These are phyloP conservation scores for Sarocladium oryzae DNA, from an alignment of 2,329 filamentous ascomycete species.

Conservation along the genomic window DNA sequence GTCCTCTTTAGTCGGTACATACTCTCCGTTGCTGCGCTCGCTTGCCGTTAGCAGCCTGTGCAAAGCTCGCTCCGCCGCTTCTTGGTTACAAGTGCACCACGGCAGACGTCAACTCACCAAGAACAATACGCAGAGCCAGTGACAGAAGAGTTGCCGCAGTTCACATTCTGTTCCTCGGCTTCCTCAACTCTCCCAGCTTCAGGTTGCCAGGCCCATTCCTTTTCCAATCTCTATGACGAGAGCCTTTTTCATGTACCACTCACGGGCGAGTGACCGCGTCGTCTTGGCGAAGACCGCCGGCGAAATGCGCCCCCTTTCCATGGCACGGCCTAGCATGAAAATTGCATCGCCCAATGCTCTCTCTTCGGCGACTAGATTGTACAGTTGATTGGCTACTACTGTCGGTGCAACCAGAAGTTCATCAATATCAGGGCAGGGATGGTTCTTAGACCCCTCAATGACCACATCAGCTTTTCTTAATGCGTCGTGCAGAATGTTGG, in stretches of 20 bases:
- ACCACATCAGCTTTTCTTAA: conserved; percentile 73
- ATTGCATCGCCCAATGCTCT: conserved; percentile 79
- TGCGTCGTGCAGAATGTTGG: conserved; percentile 68
- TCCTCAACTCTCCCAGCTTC: conserved; percentile 1
- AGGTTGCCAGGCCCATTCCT: conserved; percentile 59
- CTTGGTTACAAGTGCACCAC: too few relatives aligned
- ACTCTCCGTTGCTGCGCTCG: too few relatives aligned
- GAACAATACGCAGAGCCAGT: conserved; percentile 16
- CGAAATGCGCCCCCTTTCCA: conserved; percentile 65
- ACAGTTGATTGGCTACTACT: conserved; percentile 87
- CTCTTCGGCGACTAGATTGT: conserved; percentile 83
- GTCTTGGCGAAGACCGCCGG: conserved; percentile 73
- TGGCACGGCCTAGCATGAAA: conserved; percentile 69
- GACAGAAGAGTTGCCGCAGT: conserved; percentile 10
- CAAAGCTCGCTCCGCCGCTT: too few relatives aligned
- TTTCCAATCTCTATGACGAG: conserved; percentile 69
- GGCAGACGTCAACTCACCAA: neutral
- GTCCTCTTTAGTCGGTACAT: too few relatives aligned
- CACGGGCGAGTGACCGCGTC: conserved; percentile 66
- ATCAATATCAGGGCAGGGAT: conserved; percentile 72
- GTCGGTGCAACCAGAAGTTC: conserved; percentile 90
- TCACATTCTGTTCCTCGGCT: neutral
- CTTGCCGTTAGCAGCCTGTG: too few relatives aligned
- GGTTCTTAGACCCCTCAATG: conserved; percentile 63
- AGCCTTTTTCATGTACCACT: conserved; percentile 81